These are phyloP conservation scores for Pinus albicaulis DNA, from an alignment of 75 land plant genomes.

Conservation along the genomic window DNA sequence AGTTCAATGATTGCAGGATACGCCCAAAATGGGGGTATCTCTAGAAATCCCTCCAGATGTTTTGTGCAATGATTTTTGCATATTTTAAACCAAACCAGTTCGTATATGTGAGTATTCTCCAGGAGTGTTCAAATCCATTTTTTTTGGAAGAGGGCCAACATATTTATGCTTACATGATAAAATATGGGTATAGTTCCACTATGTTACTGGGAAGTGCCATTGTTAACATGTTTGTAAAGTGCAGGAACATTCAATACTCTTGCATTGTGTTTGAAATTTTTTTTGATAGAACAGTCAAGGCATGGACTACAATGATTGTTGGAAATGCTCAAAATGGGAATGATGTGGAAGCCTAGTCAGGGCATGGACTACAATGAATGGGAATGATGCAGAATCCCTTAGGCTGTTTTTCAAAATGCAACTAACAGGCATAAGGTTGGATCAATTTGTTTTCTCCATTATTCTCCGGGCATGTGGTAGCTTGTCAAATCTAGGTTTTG, in stretches of 20 bases:
- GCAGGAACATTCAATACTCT: background rate
- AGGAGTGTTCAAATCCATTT: slow-evolving; percentile 23
- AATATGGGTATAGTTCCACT: too few relatives aligned
- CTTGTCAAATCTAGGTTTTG: slow-evolving; percentile 17
- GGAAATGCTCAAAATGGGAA: background rate
- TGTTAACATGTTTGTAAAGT: too few relatives aligned
- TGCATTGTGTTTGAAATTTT: slow-evolving; percentile 13
- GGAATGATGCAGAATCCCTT: too few relatives aligned
- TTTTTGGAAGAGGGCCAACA: background rate
- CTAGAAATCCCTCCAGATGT: slow-evolving; percentile 30
- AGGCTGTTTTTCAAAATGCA: slow-evolving; percentile 1
- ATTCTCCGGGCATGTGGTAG: too few relatives aligned
- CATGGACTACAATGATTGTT: slow-evolving; percentile 6
- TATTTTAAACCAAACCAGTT: slow-evolving; percentile 47
- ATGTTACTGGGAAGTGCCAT: too few relatives aligned
- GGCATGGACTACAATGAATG: too few relatives aligned
- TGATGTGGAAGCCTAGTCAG: background rate
- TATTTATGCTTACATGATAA: slow-evolving; percentile 19
- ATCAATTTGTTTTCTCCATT: too few relatives aligned
- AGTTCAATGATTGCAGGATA: too few relatives aligned
- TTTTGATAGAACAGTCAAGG: slow-evolving; percentile 26
- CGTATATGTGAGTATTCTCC: slow-evolving; percentile 51
- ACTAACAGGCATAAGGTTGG: too few relatives aligned
- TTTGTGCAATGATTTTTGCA: slow-evolving; percentile 33
- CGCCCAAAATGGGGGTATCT: too few relatives aligned